Evolutionary conservation across 192 early-diverging fungal species (phyloP), one percentile per base, ranked within the genome.

Genomic region (Coemansia sp.): DNA sequence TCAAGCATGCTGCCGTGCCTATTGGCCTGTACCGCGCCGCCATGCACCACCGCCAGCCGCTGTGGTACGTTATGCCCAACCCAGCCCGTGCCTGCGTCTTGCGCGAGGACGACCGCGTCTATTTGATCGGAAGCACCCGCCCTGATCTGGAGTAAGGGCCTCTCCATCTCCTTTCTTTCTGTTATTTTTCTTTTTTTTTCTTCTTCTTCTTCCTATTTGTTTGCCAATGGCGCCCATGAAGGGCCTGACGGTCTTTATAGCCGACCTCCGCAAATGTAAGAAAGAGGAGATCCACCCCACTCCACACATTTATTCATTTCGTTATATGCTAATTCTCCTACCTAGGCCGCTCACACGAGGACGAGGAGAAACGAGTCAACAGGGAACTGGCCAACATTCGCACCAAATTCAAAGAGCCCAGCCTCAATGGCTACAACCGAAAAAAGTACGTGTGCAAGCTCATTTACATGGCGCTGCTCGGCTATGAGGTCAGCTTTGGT

Each of bases 381-480:
- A 98, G 97, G 75, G 98, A 99, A 76, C 87, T 99, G 82, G 95
- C 95, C 57, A 98, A 99, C 82, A 98, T 98, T 63, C 85, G 98
- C 15, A 85, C 93, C 42, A 98, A 99, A 82, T 99, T 99, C 82
- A 76, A 96, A 85, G 97, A 98, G 66, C 80, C 88, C 15, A 88
- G 72, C 56, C 74, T 99, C 58, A 95, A 91, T 76, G 96, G 98
- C 29, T 98, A 98, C 83, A 92, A 99, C 73, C 95, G 95, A 82
- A 98, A 97, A 82, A 99, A 99, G 67, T 99, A 99, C 75, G 94
- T 99, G 40, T 93, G 91, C 82, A 99, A 99, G 78, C 84, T 99
- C 15, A 70, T 99, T 42, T 99, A 98, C 83, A 99, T 99, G 93
- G 97, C 95, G 63, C 92, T 99, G 67, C 88, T 98, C 35, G 98